These are phyloP conservation scores for Jamesozyma piceae DNA, from an alignment of 805 yeast genomes.

Conservation along the genomic window DNA sequence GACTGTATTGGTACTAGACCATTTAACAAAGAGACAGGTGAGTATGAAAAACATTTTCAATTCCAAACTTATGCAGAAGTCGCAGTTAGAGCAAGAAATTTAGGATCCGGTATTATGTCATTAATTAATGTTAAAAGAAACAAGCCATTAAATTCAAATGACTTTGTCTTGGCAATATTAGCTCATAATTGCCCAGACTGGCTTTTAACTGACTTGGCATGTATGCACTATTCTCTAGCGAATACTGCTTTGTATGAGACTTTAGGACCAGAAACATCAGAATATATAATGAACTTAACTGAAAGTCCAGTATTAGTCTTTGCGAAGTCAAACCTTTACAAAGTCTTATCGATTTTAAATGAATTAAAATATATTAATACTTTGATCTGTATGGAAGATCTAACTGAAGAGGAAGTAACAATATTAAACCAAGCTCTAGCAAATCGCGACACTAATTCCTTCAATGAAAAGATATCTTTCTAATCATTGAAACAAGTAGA, in stretches of 20 bases:
- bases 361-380: conserved; percentile 37
- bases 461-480: conserved; percentile 33
- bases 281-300: conserved; percentile 51
- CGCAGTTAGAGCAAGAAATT: conserved; percentile 34
- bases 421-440: conserved; percentile 25
- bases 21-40: conserved; percentile 26
- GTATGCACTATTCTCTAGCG: conserved; percentile 47
- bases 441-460: conserved; percentile 20
- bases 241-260: conserved; percentile 50
- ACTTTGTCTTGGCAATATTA: conserved; percentile 47
- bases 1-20: conserved; percentile 42
- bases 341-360: conserved; percentile 39
- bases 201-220: conserved; percentile 61
- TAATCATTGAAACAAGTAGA: conserved; percentile 35
- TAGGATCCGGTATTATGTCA: conserved; percentile 49
- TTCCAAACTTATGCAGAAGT: conserved; percentile 37
- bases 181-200: conserved; percentile 58
- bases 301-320: conserved; percentile 53
- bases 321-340: conserved; percentile 42
- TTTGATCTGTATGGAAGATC: conserved; percentile 47
- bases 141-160: conserved; percentile 23
- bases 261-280: conserved; percentile 50
- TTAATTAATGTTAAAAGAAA: conserved; percentile 33
- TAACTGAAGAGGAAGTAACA: conserved; percentile 29
- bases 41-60: conserved; percentile 35